Percentiles rank a stretch among this genome's conserved stretches.
Evolutionary conservation across 2,329 filamentous ascomycete genomes (phyloP).

Genomic region (Xylogone sp.): DNA sequence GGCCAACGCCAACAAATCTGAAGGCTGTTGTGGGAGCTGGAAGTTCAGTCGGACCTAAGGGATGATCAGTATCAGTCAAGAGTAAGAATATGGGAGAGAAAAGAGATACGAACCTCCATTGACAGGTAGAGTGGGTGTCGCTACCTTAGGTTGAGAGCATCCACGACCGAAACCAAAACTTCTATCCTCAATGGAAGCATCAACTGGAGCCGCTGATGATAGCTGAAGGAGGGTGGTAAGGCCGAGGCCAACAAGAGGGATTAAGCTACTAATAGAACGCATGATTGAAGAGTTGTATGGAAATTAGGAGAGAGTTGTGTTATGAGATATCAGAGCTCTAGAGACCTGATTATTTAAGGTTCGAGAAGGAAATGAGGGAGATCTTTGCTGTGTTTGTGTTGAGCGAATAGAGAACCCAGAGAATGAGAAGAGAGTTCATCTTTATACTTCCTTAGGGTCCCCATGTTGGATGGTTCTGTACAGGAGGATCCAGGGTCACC

Average conservation of each 20-base stretch:
- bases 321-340: no score
- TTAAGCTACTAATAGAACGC: slow-evolving; percentile 19
- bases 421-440: no score
- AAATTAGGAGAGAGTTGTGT: no score
- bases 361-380: no score
- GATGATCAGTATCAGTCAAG: slow-evolving; percentile 2
- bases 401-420: neutral
- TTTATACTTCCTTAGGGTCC: no score
- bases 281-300: no score
- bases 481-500: no score
- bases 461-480: no score
- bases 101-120: slow-evolving; percentile 16
- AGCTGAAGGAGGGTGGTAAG: slow-evolving; percentile 15
- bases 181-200: neutral
- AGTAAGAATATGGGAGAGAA: neutral
- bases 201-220: slow-evolving; percentile 13
- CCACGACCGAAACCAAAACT: no score
- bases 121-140: slow-evolving; percentile 16
- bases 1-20: slow-evolving; percentile 24
- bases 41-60: slow-evolving; percentile 18
- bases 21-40: slow-evolving; percentile 18
- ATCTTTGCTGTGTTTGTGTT: neutral
- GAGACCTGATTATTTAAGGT: no score
- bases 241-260: slow-evolving; percentile 14
- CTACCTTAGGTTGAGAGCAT: neutral